A percentile compares a stretch with the other conserved stretches of the same genome.
phyloP scores from a whole-genome alignment of 805 yeast species.

The Jamesozyma spencerorum region DNA sequence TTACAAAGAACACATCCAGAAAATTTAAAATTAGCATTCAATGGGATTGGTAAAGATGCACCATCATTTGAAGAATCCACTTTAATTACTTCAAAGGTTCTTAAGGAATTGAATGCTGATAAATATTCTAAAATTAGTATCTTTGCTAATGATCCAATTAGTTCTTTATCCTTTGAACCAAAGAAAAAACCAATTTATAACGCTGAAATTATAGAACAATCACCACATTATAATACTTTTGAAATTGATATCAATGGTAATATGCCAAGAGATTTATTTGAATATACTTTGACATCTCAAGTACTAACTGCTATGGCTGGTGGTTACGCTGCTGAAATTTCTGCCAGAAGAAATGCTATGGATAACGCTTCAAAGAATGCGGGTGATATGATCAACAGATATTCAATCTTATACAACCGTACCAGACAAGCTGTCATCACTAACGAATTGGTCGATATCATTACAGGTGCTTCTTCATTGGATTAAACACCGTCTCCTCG shows the following conservation, averaged over 20 bases:
- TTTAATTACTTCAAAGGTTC: conserved; percentile 76
- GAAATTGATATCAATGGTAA: conserved; percentile 64
- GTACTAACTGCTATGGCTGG: conserved; percentile 89
- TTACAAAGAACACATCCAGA: conserved; percentile 71
- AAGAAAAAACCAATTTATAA: conserved; percentile 55
- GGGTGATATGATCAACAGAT: conserved; percentile 94
- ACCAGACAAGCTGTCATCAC: conserved; percentile 98
- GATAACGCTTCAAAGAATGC: conserved; percentile 99
- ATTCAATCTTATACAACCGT: conserved; percentile 97
- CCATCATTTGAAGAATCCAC: conserved; percentile 90
- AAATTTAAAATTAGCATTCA: conserved; percentile 63
- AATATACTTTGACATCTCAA: conserved; percentile 84
- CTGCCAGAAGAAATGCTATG: conserved; percentile 99
- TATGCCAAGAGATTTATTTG: conserved; percentile 65
- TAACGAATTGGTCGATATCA: conserved; percentile 98
- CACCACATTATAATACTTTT: conserved; percentile 78
- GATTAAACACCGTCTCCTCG: conserved; percentile 42
- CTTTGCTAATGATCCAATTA: conserved; percentile 76
- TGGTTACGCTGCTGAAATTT: conserved; percentile 95
- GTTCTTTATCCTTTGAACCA: conserved; percentile 89
- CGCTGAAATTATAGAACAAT: conserved; percentile 62
- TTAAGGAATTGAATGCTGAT: conserved; percentile 36
- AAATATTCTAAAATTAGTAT: conserved; percentile 67
- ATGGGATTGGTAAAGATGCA: conserved; percentile 92
- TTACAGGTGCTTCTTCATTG: conserved; percentile 98